Evolutionary conservation across 441 rosid genomes (phyloP), one percentile per base, ranked within the genome.

Genomic region (Viola pubescens): DNA sequence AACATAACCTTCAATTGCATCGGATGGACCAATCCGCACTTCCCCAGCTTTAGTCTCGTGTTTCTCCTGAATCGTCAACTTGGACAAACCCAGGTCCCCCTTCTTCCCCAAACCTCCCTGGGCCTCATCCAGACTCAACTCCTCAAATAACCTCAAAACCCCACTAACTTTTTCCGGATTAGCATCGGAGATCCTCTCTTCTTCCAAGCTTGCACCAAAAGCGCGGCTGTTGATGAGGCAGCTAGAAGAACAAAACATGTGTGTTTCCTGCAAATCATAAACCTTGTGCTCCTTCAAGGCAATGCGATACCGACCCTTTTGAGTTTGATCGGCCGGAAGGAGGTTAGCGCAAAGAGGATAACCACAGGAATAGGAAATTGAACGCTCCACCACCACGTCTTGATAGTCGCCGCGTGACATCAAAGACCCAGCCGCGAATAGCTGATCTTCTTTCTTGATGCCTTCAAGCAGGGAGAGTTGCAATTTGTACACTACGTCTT

Each of bases 1-100:
- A 69, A 87, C 84, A 73, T 89, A 87, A 56, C 97, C 97, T 75
- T 91, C 95, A 65, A 91, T 81, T 38, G 98, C 91, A 76, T 79
- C 72, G 12, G 91, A 82, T 40, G 94, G 84, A 65, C 96, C 95
- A 68, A 68, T 66, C 86, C 73, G 43, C 52, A 73, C 73, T 19
- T 76, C 80, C 61, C 75, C 82, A 11, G 45, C 65, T 49, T 56
- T 63, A 6, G 13, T 53, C 34, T 66, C 80, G 43, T 26, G 58
- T 37, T 82, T 87, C 83, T 87, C 98, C 46, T 62, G 70, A 72
- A 85, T 89, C 66, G 52, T 77, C 50, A 89, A 73, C 55, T 75
- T 69, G 9, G 82, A 70, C 37, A 84, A 67, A 40, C 79, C 84
- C 13, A 80, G 75, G 54, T 79, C 88, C 61, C 73, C 73, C 19